A percentile compares a stretch with the other conserved stretches of the same genome.
These are phyloP conservation scores for Hypoxylon perforatum DNA, from an alignment of 495 filamentous ascomycete species.

Conservation along the genomic window DNA sequence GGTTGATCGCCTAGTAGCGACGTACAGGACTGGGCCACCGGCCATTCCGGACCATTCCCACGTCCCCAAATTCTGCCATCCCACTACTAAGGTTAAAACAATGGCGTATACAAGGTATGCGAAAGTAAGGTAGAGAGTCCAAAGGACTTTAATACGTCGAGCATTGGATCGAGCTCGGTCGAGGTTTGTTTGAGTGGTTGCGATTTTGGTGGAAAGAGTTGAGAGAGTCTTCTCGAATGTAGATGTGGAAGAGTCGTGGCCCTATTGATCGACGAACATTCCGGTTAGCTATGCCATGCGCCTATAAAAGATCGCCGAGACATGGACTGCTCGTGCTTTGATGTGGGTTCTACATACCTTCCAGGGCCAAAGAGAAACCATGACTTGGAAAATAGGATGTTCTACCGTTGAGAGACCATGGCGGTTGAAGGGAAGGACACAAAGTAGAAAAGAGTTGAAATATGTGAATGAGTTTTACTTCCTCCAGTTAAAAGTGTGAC, in stretches of 20 bases:
- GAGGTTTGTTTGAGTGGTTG: conserved; percentile 73
- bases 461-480: background rate
- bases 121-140: conserved; percentile 89
- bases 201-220: conserved; percentile 82
- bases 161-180: conserved; percentile 75
- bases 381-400: conserved; percentile 50
- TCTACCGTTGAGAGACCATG: conserved; percentile 38
- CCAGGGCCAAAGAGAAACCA: conserved; percentile 89
- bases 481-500: too few species aligned
- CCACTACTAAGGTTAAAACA: conserved; percentile 82
- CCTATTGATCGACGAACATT: conserved; percentile 57
- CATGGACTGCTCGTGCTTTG: background rate
- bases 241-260: conserved; percentile 85
- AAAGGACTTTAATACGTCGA: conserved; percentile 84
- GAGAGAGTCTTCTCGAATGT: conserved; percentile 92
- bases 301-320: conserved; percentile 7
- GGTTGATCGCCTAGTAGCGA: conserved; percentile 1
- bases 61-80: conserved; percentile 81
- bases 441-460: background rate
- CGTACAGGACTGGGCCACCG: conserved; percentile 83
- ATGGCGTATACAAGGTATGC: conserved; percentile 87
- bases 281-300: conserved; percentile 24
- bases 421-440: conserved; percentile 5
- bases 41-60: conserved; percentile 80
- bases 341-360: conserved; percentile 61